phyloP scores from a whole-genome alignment of 441 rosid genomes.

The Biscutella laevigata region DNA sequence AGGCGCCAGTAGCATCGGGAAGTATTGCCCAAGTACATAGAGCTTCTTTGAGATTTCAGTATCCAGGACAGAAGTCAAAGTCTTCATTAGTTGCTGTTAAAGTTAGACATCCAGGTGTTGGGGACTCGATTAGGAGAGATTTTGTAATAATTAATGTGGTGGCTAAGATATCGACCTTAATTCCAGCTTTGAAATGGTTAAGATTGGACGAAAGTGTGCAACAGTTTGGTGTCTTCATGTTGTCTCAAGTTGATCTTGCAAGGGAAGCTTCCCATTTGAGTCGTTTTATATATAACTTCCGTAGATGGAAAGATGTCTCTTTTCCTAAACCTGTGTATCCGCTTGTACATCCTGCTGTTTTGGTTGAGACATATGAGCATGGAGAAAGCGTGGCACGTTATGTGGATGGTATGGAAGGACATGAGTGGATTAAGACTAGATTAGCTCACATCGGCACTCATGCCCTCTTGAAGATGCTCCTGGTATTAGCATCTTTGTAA shows the following conservation, averaged over 20 bases:
- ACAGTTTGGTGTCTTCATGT: constrained; percentile 95
- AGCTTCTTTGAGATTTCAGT: constrained; percentile 73
- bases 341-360: constrained; percentile 97
- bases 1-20: constrained; percentile 91
- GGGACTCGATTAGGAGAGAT: constrained; percentile 94
- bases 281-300: constrained; percentile 89
- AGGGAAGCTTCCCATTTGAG: constrained; percentile 98
- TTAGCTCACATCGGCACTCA: constrained; percentile 98
- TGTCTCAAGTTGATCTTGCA: constrained; percentile 99
- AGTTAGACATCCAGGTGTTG: constrained; percentile 99
- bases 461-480: constrained; percentile 97
- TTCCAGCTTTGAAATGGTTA: constrained; percentile 91
- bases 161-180: constrained; percentile 60
- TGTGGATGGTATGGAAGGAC: constrained; percentile 79
- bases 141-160: constrained; percentile 73
- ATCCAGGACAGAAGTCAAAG: constrained; percentile 74
- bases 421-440: constrained; percentile 61
- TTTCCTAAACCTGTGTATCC: constrained; percentile 99
- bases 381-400: constrained; percentile 85
- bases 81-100: constrained; percentile 89
- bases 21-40: constrained; percentile 99
- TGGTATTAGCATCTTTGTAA: constrained; percentile 37
- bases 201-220: constrained; percentile 95
- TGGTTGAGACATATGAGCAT: constrained; percentile 93
- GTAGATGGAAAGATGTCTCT: constrained; percentile 95